A percentile compares a stretch with the other conserved stretches of the same genome.
phyloP scores from a whole-genome alignment of 2,329 filamentous ascomycete species.

The Phaeophleospora eucalypticola region DNA sequence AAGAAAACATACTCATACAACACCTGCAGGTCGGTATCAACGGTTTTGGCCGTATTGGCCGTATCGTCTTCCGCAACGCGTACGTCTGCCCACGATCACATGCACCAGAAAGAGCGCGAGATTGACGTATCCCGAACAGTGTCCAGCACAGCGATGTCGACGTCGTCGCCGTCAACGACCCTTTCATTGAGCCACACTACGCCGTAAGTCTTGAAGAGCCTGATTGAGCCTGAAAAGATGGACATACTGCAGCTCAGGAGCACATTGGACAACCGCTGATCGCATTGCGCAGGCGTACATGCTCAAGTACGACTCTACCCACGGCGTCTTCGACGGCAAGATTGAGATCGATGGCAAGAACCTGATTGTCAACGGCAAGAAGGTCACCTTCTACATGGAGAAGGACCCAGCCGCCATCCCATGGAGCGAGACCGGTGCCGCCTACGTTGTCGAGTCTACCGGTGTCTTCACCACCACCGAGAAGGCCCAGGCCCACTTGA shows the following conservation, averaged over 20 bases:
- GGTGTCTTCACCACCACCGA: constrained; percentile 99
- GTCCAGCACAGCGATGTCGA: constrained; percentile 84
- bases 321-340: constrained; percentile 93
- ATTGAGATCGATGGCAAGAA: constrained; percentile 68
- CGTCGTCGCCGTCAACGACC: constrained; percentile 96
- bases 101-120: constrained; percentile 8
- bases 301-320: constrained; percentile 98
- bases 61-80: constrained; percentile 99
- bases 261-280: constrained; percentile 18
- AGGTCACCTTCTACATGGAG: constrained; percentile 90
- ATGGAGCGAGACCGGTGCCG: constrained; percentile 80
- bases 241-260: background rate
- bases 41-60: constrained; percentile 99
- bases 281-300: constrained; percentile 73
- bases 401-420: constrained; percentile 84
- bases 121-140: constrained; percentile 38
- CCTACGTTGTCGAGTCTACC: constrained; percentile 96
- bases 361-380: constrained; percentile 90
- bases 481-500: constrained; percentile 90
- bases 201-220: constrained; percentile 64
- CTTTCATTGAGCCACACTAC: constrained; percentile 97
- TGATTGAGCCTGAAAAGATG: background rate
- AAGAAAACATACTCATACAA: constrained; percentile 16
- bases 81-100: constrained; percentile 42
- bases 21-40: constrained; percentile 80